A percentile compares a stretch with the other conserved stretches of the same genome.
These are phyloP conservation scores for Sugiyamaella marilandica DNA, from an alignment of 805 yeast species.

Conservation along the genomic window DNA sequence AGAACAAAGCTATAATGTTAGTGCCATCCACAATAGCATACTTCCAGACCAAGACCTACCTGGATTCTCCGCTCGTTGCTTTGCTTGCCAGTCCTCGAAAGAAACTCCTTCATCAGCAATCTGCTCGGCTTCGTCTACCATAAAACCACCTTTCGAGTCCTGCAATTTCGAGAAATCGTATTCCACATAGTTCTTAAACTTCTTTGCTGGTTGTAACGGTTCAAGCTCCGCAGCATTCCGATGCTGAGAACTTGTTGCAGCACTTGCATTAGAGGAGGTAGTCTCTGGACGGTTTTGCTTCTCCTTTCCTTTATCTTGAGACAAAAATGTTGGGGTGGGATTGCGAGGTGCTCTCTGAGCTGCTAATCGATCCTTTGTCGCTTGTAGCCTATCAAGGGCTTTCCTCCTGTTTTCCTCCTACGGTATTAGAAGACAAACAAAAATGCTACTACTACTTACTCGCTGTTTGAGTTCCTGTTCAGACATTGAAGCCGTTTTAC, in stretches of 20 bases:
- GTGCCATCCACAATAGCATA: background rate
- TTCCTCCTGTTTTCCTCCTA: conserved; percentile 18
- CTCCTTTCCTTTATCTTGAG: background rate
- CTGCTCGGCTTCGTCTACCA: conserved; percentile 40
- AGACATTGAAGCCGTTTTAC: background rate
- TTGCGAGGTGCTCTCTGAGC: conserved; percentile 7
- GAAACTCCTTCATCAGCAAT: conserved; percentile 30
- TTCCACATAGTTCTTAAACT: conserved; percentile 37
- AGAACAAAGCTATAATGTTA: conserved; percentile 8
- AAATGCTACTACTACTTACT: conserved; percentile 3
- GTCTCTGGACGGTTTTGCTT: conserved; percentile 1
- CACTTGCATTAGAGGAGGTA: background rate
- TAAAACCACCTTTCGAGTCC: conserved; percentile 83
- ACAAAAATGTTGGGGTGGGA: background rate
- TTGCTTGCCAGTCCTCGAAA: conserved; percentile 53
- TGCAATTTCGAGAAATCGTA: conserved; percentile 83
- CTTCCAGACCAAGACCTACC: conserved; percentile 1
- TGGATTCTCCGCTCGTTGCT: conserved; percentile 35
- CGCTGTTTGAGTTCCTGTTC: conserved; percentile 3
- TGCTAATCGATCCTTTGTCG: conserved; percentile 23
- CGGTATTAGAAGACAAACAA: background rate
- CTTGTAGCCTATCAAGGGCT: conserved; percentile 23
- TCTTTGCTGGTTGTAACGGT: conserved; percentile 21
- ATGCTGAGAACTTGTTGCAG: conserved; percentile 4
- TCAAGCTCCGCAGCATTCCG: conserved; percentile 16